Evolutionary conservation across 2,329 filamentous ascomycete species (phyloP), one percentile per base, ranked within the genome.

Genomic region (Xenoacremonium recifei): DNA sequence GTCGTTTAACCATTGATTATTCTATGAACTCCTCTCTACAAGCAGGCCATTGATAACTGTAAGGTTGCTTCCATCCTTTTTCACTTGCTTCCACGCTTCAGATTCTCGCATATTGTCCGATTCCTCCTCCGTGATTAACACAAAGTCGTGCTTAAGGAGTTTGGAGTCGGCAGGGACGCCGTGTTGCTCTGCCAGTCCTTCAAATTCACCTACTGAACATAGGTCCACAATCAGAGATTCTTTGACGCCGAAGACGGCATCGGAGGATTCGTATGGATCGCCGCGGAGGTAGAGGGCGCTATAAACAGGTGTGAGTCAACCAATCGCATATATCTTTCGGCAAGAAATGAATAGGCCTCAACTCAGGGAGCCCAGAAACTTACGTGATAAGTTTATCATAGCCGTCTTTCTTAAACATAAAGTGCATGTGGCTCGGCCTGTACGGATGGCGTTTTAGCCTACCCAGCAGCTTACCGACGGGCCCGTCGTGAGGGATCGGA

Each of bases 221-320:
- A 65, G 69, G 51, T 88, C 84, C 15, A 89, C 74, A 18, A 88
- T 68, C n/a, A 93, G 71, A 23, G 83, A 87, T 60, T 88, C 75
- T 64, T 95, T 95, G 44, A 95, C 88, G 20, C 89, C 88, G 54
- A 95, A 93, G 2, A 93, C 88, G 0, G 88, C 86, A 59, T 95
- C 89, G 0, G 85, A 87, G 1, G 80, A 87, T 68, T 91, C 87
- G 61, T 91, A 93, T 2, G 84, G 85, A 55, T 92, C 87, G n/a
- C n/a, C n/a, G 4, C 85, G 80, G 40, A 90, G 70, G 58, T 91
- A 93, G 0, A 95, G 70, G 0, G 88, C 86, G 3, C 85, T n/a
- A n/a, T 89, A 35, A 31, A 31, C 6, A 15, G n/a, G n/a, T 10
- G 17, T 31, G 7, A 31, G 29, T 13, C 23, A 27, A 15, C n/a